Evolutionary conservation across 2,329 filamentous ascomycete species (phyloP).

Genomic region (Ophiocordyceps sinensis): DNA sequence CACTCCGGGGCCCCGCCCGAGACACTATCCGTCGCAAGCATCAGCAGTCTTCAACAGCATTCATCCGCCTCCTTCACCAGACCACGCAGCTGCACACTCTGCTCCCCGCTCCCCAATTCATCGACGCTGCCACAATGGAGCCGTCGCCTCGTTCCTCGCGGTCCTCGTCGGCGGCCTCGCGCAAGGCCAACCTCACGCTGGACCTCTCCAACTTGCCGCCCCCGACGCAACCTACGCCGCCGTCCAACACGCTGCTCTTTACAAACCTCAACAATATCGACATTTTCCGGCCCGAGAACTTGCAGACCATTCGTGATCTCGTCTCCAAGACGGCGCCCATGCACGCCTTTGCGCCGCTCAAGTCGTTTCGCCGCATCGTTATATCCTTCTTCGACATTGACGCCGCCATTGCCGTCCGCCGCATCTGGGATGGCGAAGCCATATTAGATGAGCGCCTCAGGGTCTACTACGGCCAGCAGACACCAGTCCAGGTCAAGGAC

Average conservation of each 20-base stretch:
- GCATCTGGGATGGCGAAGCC: conserved; percentile 58
- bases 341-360: conserved; percentile 66
- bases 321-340: conserved; percentile 57
- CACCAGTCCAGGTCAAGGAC: conserved; percentile 37
- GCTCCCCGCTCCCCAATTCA: too few relatives aligned
- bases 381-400: conserved; percentile 61
- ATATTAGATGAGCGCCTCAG: conserved; percentile 56
- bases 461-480: conserved; percentile 54
- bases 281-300: conserved; percentile 61
- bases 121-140: conserved; percentile 13
- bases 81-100: too few relatives aligned
- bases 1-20: too few relatives aligned
- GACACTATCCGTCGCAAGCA: too few relatives aligned
- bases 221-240: conserved; percentile 54
- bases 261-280: conserved; percentile 62
- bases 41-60: too few relatives aligned
- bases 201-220: conserved; percentile 62
- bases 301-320: conserved; percentile 58
- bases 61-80: too few relatives aligned
- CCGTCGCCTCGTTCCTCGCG: conserved; percentile 22
- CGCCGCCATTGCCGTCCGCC: conserved; percentile 55
- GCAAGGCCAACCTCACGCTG: conserved; percentile 44
- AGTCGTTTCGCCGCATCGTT: conserved; percentile 70
- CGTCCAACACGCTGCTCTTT: conserved; percentile 73
- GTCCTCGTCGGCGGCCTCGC: conserved; percentile 30